phyloP scores from a whole-genome alignment of 2,329 filamentous ascomycete species.

The Cordyceps militaris region DNA sequence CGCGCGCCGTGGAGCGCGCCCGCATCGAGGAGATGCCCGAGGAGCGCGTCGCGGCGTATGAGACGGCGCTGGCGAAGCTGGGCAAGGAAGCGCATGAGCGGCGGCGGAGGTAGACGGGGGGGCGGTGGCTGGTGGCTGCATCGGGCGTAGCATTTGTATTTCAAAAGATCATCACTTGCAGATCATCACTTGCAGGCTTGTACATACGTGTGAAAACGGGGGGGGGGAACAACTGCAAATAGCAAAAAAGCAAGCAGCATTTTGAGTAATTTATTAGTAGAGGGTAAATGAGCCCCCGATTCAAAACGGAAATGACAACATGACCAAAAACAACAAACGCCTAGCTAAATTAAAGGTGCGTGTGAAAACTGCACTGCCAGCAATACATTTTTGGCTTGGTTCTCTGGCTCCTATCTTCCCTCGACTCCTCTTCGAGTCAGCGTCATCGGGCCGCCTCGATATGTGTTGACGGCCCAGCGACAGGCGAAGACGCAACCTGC shows the following conservation, averaged over 20 bases:
- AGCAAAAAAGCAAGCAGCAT: not conserved
- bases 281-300: not conserved
- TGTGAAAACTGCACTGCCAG: not conserved
- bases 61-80: conserved; percentile 53
- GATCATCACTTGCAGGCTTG: too few relatives aligned
- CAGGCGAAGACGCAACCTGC: not conserved
- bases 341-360: not conserved
- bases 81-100: conserved; percentile 48
- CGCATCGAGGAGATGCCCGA: conserved; percentile 42
- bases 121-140: not conserved
- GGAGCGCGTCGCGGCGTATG: conserved; percentile 40
- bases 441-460: not conserved
- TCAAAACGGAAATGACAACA: not conserved
- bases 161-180: not conserved
- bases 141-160: conserved; percentile 5
- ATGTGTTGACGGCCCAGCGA: conserved; percentile 1
- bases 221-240: too few relatives aligned
- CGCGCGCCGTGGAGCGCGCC: conserved; percentile 40
- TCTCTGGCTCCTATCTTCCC: too few relatives aligned
- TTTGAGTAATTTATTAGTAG: not conserved
- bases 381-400: not conserved
- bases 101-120: conserved; percentile 18
- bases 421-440: not conserved
- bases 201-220: not conserved
- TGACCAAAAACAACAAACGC: not conserved